Evolutionary conservation across 1,284 basidiomycete species (phyloP), one percentile per base, ranked within the genome.

Genomic region (Cystobasidium slooffiae): DNA sequence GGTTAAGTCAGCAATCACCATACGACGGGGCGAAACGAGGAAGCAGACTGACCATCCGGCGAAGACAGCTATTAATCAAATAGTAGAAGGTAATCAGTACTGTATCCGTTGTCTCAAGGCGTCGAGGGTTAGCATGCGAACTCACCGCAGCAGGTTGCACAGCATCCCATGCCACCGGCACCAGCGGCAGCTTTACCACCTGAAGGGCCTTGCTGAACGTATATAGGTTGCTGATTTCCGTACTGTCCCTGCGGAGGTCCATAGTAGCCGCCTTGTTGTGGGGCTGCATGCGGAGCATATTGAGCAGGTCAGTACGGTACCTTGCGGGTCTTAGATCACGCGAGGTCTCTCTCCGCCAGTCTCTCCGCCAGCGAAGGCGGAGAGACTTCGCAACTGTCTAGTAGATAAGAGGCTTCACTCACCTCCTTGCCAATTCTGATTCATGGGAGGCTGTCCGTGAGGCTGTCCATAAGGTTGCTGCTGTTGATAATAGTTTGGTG

Each of bases 101-200:
- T 44, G 3, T 59, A 16, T 14, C 47, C 20, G 14, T 51, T 51
- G 47, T 14, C 16, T 51, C 14, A 3, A 3, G 14, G 14, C 16
- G 3, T 51, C 47, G 20, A 51, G 16, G 14, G 6, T 51, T 14
- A 51, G 20, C 14, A 63, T 18, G 10, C 44, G 22, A 43, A 47
- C 49, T 67, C 20, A 67, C 64, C 52, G 39, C 64, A 66, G 46
- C 64, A 66, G 20, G 64, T 66, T 24, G 51, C 51, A 37, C 64
- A 66, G 64, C 64, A 66, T 39, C 64, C 61, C 61, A 63, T 63
- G 46, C 61, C 66, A 68, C 66, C 66, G 3, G 49, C 66, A 37
- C 51, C 56, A 1, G 31, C 39, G 22, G n/a, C 31, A 59, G 22
- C 56, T 31, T 31, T 43, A 41, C 51, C 51, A 18, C 52, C 20